Evolutionary conservation across 768 basidiomycete genomes (phyloP).

Genomic region (Termitomyces bulborhizus): DNA sequence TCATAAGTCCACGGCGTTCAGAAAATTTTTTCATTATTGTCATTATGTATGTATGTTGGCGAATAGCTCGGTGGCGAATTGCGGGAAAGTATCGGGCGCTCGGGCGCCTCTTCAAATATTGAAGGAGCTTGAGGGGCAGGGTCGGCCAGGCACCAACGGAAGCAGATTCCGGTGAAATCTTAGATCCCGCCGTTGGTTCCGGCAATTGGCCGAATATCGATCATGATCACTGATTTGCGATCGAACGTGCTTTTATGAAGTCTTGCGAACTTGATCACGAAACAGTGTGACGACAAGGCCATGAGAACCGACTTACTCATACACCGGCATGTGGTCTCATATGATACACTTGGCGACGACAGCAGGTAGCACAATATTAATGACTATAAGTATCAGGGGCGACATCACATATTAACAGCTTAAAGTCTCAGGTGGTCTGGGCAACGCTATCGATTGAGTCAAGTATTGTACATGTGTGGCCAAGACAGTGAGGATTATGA

Average conservation of each 20-base stretch:
- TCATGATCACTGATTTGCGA: constrained; percentile 32
- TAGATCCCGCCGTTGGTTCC: constrained; percentile 17
- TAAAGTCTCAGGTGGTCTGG: background rate
- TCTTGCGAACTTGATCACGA: constrained; percentile 7
- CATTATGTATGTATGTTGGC: background rate
- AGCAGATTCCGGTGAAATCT: constrained; percentile 15
- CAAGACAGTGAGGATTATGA: constrained; percentile 10
- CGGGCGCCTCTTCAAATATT: background rate
- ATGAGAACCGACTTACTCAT: background rate
- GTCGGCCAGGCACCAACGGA: constrained; percentile 25
- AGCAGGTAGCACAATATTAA: background rate
- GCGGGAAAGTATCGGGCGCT: background rate
- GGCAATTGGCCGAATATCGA: constrained; percentile 23
- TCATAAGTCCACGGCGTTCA: background rate
- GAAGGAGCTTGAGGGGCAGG: background rate
- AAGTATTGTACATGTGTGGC: constrained; percentile 6
- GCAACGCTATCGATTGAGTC: constrained; percentile 2
- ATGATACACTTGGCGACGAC: background rate
- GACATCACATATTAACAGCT: background rate
- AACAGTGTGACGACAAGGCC: background rate
- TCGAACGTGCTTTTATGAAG: constrained; percentile 13
- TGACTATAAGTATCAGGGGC: background rate
- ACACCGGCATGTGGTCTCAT: background rate
- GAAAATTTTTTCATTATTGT: too few species aligned
- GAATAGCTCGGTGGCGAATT: background rate